Percentiles rank a stretch among this genome's conserved stretches.
Evolutionary conservation across 192 early-diverging fungal genomes (phyloP).

Genomic region (Coemansia sp.): DNA sequence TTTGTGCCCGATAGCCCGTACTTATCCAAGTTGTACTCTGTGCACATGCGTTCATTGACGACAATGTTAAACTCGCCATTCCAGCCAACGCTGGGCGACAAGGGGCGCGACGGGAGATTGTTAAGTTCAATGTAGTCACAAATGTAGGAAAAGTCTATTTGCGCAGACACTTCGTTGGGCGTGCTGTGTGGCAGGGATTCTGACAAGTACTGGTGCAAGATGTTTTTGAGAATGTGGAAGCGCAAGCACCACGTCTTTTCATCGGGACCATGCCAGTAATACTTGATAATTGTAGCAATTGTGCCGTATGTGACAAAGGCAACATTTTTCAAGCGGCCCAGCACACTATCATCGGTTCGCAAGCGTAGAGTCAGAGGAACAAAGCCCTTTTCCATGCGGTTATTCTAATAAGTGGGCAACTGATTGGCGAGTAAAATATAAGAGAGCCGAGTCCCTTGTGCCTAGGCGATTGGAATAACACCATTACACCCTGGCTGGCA

Average conservation of each 20-base stretch:
- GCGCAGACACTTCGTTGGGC: conserved; percentile 21
- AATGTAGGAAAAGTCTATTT: conserved; percentile 33
- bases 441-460: not conserved
- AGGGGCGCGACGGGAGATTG: conserved; percentile 21
- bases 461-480: not conserved
- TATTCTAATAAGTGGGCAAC: too few species aligned
- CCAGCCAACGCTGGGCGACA: conserved; percentile 13
- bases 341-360: conserved; percentile 23
- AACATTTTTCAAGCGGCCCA: conserved; percentile 36
- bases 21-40: conserved; percentile 11
- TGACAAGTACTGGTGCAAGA: conserved; percentile 30
- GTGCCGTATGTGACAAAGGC: conserved; percentile 21
- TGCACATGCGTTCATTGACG: not conserved
- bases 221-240: conserved; percentile 38
- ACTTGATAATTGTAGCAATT: conserved; percentile 13
- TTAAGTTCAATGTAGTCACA: conserved; percentile 39
- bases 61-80: conserved; percentile 37
- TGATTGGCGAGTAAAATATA: not conserved
- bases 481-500: not conserved
- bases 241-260: conserved; percentile 21
- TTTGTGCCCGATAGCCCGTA: conserved; percentile 29
- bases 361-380: conserved; percentile 24
- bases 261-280: conserved; percentile 41
- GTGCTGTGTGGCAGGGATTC: conserved; percentile 37
- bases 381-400: not conserved